Evolutionary conservation across 441 rosid genomes (phyloP), one percentile per base, ranked within the genome.

Genomic region (Eruca vesicaria): DNA sequence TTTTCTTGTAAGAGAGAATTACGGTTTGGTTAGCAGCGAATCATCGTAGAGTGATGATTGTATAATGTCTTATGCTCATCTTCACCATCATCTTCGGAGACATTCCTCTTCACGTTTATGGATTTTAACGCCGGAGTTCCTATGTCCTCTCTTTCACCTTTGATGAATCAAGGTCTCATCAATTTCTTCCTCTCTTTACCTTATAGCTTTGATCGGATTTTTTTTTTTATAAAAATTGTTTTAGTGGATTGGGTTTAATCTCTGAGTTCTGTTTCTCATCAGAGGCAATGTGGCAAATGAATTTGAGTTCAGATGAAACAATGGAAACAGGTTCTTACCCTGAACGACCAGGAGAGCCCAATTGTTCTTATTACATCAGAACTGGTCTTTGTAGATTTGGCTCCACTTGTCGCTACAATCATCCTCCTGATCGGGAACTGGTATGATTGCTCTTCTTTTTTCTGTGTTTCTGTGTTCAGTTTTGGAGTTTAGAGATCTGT

Each of bases 351-450:
- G 98, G 98, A 70, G 98, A 94, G 83, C 96, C 87, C 9, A 97
- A 93, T 85, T 96, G 99, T 82, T 89, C 98, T 72, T 94, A 92
- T 83, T 96, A 94, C 79, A 90, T 96, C 62, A 84, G 98, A 87
- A 96, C 99, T 61, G 98, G 99, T 41, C 91, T 96, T 66, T 96
- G 99, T 81, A 86, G 98, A 85, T 96, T 89, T 83, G 98, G 98
- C 9, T 84, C 92, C 21, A 89, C 93, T 56, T 96, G 99, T 77
- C 92, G 96, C 72, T 96, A 88, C 84, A 92, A 94, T 80, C 99
- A 96, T 79, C 99, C 99, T 80, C 91, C 88, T 77, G 94, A 94
- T 79, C 82, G 99, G 38, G 92, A 92, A 84, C 87, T 94, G 98
- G 99, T 96, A 90, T 28, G 52, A 67, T 58, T 3, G 0, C 63